These are phyloP conservation scores for Saccharum officinarum DNA, from an alignment of 176 grass and related monocot genomes.

Conservation along the genomic window DNA sequence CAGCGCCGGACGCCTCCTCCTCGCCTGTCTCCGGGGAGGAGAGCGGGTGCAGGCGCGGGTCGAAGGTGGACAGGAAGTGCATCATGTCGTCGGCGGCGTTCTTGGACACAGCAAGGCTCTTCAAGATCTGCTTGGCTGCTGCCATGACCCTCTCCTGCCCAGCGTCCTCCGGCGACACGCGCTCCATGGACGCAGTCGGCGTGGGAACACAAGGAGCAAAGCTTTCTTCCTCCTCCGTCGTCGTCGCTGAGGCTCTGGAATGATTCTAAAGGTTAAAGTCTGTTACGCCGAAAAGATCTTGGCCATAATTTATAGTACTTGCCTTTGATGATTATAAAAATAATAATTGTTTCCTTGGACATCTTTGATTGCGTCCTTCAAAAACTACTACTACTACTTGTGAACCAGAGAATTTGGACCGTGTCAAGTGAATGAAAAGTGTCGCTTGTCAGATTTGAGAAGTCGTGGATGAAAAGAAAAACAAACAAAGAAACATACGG, in stretches of 20 bases:
- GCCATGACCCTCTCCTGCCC: slow-evolving; percentile 59
- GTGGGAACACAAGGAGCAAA: not conserved
- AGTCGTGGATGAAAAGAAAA: not conserved
- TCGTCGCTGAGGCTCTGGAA: not conserved
- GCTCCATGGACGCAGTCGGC: slow-evolving; percentile 1
- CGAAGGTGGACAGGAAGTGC: slow-evolving; percentile 59
- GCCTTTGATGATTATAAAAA: not conserved
- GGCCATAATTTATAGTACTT: not conserved
- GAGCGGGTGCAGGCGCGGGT: slow-evolving; percentile 40
- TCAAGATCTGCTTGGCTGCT: slow-evolving; percentile 55
- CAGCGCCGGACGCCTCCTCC: not conserved
- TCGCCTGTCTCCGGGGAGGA: not conserved
- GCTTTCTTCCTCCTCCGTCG: not conserved
- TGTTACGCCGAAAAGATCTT: not conserved
- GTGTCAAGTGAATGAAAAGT: not conserved
- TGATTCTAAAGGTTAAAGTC: not conserved
- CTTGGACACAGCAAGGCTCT: slow-evolving; percentile 60
- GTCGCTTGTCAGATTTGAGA: not conserved
- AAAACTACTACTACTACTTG: not conserved
- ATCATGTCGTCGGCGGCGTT: slow-evolving; percentile 62
- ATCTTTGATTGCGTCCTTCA: not conserved
- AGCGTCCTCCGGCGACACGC: slow-evolving; percentile 9
- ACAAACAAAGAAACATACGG: not conserved
- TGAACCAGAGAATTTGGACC: not conserved
- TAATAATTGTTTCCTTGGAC: not conserved